Evolutionary conservation across 805 yeast genomes (phyloP).

Genomic region (Saccharomycopsis sp.): DNA sequence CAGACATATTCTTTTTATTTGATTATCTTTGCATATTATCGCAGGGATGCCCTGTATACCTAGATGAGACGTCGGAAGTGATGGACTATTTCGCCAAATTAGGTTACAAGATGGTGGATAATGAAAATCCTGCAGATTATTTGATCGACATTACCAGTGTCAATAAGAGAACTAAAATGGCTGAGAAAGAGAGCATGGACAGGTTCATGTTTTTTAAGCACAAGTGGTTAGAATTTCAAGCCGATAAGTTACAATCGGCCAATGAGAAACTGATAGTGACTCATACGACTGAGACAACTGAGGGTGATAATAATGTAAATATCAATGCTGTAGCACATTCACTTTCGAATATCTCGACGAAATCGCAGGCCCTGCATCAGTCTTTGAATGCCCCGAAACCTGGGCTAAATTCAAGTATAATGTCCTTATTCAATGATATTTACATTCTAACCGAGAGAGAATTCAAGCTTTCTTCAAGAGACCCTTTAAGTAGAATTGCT

Average conservation of each 20-base stretch:
- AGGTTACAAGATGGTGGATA: slow-evolving; percentile 34
- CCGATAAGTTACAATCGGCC: neutral
- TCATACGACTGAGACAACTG: neutral
- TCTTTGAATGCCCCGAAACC: no score
- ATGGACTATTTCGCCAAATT: slow-evolving; percentile 43
- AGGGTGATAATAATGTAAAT: slow-evolving; percentile 2
- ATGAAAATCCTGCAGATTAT: slow-evolving; percentile 57
- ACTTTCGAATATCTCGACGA: neutral
- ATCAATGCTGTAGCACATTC: neutral
- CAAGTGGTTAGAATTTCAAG: slow-evolving; percentile 32
- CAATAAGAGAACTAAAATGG: slow-evolving; percentile 38
- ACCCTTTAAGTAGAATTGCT: slow-evolving; percentile 41
- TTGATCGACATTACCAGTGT: slow-evolving; percentile 52
- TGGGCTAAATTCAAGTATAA: neutral
- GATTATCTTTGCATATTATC: slow-evolving; percentile 65
- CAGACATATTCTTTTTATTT: slow-evolving; percentile 63
- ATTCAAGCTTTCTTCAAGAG: slow-evolving; percentile 41
- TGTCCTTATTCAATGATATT: slow-evolving; percentile 37
- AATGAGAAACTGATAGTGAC: neutral
- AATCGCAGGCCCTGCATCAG: neutral
- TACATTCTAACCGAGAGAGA: slow-evolving; percentile 40
- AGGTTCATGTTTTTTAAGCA: slow-evolving; percentile 32
- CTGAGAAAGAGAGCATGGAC: slow-evolving; percentile 30
- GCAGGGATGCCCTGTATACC: slow-evolving; percentile 49
- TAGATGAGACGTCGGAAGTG: slow-evolving; percentile 40